Evolutionary conservation across 1,139 yeast species (phyloP).

Genomic region (Candida sojae): DNA sequence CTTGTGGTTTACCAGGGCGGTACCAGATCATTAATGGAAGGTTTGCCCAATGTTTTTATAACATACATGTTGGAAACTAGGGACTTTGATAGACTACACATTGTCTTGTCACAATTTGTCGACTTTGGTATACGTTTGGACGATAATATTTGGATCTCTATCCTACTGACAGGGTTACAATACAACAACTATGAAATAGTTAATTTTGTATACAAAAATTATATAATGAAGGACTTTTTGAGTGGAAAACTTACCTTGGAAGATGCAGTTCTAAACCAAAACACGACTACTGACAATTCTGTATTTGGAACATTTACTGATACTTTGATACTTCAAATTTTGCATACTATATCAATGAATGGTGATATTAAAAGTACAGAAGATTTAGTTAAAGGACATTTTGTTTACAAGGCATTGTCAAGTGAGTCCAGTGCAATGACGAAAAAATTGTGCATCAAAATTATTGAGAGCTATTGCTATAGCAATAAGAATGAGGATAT

Average conservation of each 20-base stretch:
- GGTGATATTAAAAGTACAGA: constrained; percentile 43
- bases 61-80: constrained; percentile 2
- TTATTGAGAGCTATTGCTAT: constrained; percentile 42
- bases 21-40: background rate
- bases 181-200: constrained; percentile 29
- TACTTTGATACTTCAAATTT: constrained; percentile 22
- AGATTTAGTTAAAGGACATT: constrained; percentile 39
- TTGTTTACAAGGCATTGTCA: constrained; percentile 29
- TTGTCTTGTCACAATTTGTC: background rate
- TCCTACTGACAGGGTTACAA: constrained; percentile 25
- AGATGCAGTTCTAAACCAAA: constrained; percentile 22
- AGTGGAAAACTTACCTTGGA: constrained; percentile 23
- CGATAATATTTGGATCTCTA: constrained; percentile 23
- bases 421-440: constrained; percentile 35
- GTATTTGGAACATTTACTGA: constrained; percentile 18
- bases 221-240: constrained; percentile 30
- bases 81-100: constrained; percentile 1
- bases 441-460: constrained; percentile 33
- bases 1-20: background rate
- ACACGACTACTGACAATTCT: background rate
- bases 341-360: constrained; percentile 33
- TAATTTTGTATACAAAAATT: constrained; percentile 28
- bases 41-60: background rate
- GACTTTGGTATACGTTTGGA: constrained; percentile 11
- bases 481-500: constrained; percentile 16